Conservation (phyloP, 345 rosid species). For the Cochlearia excelsa region DNA sequence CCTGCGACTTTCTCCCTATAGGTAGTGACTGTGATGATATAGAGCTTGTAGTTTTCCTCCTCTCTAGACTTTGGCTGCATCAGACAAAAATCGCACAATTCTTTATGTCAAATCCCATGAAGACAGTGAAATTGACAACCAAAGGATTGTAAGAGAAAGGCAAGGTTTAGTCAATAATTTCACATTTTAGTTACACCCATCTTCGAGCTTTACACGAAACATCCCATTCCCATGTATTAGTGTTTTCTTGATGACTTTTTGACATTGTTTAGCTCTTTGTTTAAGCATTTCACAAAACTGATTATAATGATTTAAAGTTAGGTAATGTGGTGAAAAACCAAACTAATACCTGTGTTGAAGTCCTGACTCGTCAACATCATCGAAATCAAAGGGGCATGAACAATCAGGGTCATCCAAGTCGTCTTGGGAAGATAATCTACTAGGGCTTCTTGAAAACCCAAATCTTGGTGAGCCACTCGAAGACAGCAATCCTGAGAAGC, state of each 20-base stretch:
- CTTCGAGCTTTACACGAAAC: neutral
- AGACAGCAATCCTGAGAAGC: constrained; percentile 80
- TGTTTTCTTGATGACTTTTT: constrained; percentile 1
- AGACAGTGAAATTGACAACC: constrained; percentile 15
- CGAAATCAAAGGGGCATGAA: constrained; percentile 86
- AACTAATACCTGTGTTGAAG: constrained; percentile 51
- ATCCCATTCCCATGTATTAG: constrained; percentile 2
- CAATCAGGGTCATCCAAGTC: constrained; percentile 76
- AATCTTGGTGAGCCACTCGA: constrained; percentile 78
- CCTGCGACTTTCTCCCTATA: constrained; percentile 62
- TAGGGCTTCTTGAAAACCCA: constrained; percentile 82
- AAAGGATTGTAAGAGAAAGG: neutral
- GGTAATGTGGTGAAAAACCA: constrained; percentile 8
- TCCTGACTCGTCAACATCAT: constrained; percentile 70
- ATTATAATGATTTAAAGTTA: neutral
- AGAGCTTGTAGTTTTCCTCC: constrained; percentile 43
- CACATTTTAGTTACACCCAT: neutral
- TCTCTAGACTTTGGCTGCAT: constrained; percentile 49
- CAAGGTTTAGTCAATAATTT: constrained; percentile 18
- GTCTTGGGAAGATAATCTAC: constrained; percentile 80
- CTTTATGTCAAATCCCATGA: constrained; percentile 1
- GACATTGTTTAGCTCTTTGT: constrained; percentile 3
- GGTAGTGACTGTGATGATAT: constrained; percentile 44
- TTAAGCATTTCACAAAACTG: neutral
- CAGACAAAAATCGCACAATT: constrained; percentile 10